phyloP scores from a whole-genome alignment of 306 rosid species.

The Medicago lupulina region DNA sequence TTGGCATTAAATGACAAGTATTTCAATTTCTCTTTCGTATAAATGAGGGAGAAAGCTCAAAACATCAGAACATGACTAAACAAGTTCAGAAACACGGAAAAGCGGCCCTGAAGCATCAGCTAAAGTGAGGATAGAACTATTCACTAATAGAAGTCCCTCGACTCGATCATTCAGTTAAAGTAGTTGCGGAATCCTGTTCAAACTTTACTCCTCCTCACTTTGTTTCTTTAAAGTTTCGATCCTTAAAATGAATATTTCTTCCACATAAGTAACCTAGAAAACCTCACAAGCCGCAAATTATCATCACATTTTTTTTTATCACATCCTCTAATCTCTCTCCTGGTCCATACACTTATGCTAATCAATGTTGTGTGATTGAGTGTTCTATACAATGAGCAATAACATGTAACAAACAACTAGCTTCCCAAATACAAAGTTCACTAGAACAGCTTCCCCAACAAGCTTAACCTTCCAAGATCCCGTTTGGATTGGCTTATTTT shows the following conservation, averaged over 20 bases:
- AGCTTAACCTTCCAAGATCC: background rate
- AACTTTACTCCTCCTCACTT: background rate
- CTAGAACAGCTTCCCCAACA: background rate
- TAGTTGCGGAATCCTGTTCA: background rate
- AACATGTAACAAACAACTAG: too few species aligned
- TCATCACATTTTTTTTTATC: background rate
- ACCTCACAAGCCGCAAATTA: background rate
- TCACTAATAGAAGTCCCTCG: background rate
- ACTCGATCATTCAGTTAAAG: background rate
- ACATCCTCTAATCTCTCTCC: background rate
- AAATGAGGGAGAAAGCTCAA: background rate
- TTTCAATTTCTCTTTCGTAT: background rate
- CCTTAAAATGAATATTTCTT: slow-evolving; percentile 14
- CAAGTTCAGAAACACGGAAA: background rate
- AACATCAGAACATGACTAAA: background rate
- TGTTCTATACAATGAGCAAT: too few species aligned
- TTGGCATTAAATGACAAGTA: background rate
- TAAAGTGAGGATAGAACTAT: background rate
- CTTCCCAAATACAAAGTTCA: background rate
- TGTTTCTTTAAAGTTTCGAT: slow-evolving; percentile 7
- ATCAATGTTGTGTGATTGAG: slow-evolving; percentile 1
- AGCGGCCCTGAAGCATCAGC: background rate
- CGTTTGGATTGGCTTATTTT: too few species aligned
- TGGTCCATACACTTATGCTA: slow-evolving; percentile 1
- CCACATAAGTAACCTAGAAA: background rate